Evolutionary conservation across 805 yeast genomes (phyloP), one percentile per base, ranked within the genome.

Genomic region (Lachancea sp.): DNA sequence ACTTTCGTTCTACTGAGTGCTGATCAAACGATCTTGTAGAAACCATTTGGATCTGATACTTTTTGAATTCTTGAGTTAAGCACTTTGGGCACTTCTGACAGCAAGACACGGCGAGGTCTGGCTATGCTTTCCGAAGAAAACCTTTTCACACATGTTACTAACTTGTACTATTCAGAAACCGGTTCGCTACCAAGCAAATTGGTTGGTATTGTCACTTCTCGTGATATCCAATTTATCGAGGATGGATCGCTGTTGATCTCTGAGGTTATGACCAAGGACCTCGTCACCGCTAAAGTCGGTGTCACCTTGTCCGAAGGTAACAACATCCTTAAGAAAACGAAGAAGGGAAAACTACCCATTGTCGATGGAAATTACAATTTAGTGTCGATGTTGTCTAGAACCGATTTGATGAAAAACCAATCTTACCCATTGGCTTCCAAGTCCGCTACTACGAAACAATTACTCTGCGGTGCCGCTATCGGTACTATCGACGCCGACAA

Each of bases 1-100:
- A 90, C 97, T 90, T 90, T 90, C 98, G 97, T 90, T 90, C 98
- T 90, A 82, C 97, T 95, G 96, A 82, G 58, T 71, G 62, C 62
- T 68, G 95, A 83, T 84, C 92, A 80, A 80, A 83, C 95, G 92
- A 88, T 84, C 95, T 77, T 87, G 96, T 68, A 94, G 97, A 88
- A 55, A 81, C 63, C 51, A 54, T 64, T 58, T 56, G 62, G 52
- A 58, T 56, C 78, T 72, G 75, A 66, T 41, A 34, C 26, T 30
- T 16, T 20, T 29, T 6, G n/a, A 28, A n/a, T n/a, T n/a, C n/a
- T n/a, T n/a, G n/a, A 28, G n/a, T 28, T 26, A 29, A 18, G 24
- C 33, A n/a, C 18, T 31, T 38, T 22, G n/a, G 24, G n/a, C 8
- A 17, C 20, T 30, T 18, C n/a, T n/a, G n/a, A n/a, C n/a, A n/a